phyloP scores from a whole-genome alignment of 2,329 filamentous ascomycete genomes.

The Monosporascus sp. region DNA sequence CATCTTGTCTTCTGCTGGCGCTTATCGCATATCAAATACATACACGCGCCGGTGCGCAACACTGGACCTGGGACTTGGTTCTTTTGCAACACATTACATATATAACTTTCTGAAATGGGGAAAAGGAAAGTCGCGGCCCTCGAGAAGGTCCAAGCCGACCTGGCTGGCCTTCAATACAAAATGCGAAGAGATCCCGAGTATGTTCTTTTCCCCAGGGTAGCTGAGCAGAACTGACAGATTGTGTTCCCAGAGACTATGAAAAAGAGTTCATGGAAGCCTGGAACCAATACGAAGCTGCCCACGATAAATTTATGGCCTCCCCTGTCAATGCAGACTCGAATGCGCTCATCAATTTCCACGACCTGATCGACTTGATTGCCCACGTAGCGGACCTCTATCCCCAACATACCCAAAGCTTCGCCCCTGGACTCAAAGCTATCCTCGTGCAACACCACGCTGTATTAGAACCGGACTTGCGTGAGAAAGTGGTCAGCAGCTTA shows the following conservation, averaged over 20 bases:
- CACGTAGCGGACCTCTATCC: constrained; percentile 94
- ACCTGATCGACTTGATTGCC: constrained; percentile 88
- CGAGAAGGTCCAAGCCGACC: constrained; percentile 90
- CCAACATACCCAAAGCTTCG: constrained; percentile 69
- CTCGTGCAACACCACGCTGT: constrained; percentile 76
- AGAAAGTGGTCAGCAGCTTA: constrained; percentile 90
- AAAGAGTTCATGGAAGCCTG: constrained; percentile 87
- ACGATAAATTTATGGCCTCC: constrained; percentile 83
- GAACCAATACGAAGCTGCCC: constrained; percentile 84
- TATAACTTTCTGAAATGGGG: constrained; percentile 49
- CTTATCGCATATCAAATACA: too few relatives aligned
- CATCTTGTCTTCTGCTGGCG: neutral
- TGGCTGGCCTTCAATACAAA: constrained; percentile 88
- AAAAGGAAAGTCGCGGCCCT: constrained; percentile 88
- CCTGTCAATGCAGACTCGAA: constrained; percentile 73
- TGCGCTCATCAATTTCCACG: constrained; percentile 77
- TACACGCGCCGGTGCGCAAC: too few relatives aligned
- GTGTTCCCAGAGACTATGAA: constrained; percentile 63
- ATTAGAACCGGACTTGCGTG: constrained; percentile 77
- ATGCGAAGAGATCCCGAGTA: constrained; percentile 79
- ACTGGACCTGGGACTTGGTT: too few relatives aligned
- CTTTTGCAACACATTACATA: neutral
- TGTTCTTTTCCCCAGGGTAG: constrained; percentile 23
- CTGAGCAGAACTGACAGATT: neutral
- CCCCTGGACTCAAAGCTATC: constrained; percentile 75